phyloP scores from a whole-genome alignment of 257 asterid species.

The Plantago major region DNA sequence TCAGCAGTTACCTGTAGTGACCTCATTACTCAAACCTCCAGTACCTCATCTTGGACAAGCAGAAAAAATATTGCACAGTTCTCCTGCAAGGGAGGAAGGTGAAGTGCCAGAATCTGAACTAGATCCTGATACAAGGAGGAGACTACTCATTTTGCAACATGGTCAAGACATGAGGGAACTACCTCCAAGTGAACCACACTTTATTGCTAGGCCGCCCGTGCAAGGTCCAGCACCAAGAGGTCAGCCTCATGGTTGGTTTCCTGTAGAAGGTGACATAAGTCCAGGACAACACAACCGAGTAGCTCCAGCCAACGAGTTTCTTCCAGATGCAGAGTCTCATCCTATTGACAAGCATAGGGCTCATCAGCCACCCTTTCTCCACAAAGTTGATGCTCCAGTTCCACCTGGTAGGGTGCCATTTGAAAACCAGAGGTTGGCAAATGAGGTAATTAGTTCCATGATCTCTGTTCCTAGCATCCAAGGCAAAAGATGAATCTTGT shows the following conservation, averaged over 20 bases:
- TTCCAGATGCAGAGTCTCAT: constrained; percentile 48
- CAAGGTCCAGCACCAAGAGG: constrained; percentile 65
- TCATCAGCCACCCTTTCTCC: constrained; percentile 63
- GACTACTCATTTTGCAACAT: constrained; percentile 91
- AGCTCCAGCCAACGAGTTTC: constrained; percentile 54
- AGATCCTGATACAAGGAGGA: constrained; percentile 98
- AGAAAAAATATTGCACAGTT: constrained; percentile 54
- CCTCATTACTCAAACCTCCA: constrained; percentile 47
- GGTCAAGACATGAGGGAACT: constrained; percentile 91
- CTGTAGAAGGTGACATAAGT: constrained; percentile 76
- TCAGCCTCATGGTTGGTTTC: constrained; percentile 76
- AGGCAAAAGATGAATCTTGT: constrained; percentile 12
- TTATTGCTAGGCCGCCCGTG: constrained; percentile 56
- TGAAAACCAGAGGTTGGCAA: constrained; percentile 62
- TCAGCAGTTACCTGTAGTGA: constrained; percentile 65
- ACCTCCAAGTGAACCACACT: constrained; percentile 60
- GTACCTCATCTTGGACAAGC: constrained; percentile 46
- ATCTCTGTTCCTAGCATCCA: constrained; percentile 9
- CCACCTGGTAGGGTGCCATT: constrained; percentile 56
- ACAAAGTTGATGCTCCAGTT: constrained; percentile 51
- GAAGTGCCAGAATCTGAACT: constrained; percentile 98
- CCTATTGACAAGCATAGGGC: constrained; percentile 54
- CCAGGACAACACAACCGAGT: constrained; percentile 50
- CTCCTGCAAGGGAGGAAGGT: constrained; percentile 99
- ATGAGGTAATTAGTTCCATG: constrained; percentile 53